Percentiles rank a stretch among this genome's conserved stretches.
These are phyloP conservation scores for Pichia membranifaciens DNA, from an alignment of 805 yeast species.

Conservation along the genomic window DNA sequence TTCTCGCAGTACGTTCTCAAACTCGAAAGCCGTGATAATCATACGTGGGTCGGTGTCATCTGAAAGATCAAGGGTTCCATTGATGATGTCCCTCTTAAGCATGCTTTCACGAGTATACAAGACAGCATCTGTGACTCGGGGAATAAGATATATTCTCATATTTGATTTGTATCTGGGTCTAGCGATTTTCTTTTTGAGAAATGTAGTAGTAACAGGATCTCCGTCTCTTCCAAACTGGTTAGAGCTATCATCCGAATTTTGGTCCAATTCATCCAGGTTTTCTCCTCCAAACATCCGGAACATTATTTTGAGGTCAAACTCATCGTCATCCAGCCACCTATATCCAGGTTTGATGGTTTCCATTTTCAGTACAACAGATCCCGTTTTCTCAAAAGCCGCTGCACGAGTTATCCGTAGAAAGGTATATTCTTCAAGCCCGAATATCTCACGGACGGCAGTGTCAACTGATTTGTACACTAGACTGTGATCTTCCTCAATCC, in stretches of 20 bases:
- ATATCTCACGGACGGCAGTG: constrained; percentile 40
- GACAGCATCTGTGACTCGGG: constrained; percentile 34
- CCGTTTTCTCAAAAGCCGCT: constrained; percentile 46
- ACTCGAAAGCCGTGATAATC: constrained; percentile 30
- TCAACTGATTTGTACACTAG: constrained; percentile 32
- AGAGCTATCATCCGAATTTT: background rate
- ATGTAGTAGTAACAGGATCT: constrained; percentile 42
- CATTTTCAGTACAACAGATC: constrained; percentile 45
- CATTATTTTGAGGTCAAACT: constrained; percentile 21
- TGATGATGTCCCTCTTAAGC: constrained; percentile 45
- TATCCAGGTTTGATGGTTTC: constrained; percentile 55
- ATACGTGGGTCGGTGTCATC: constrained; percentile 16
- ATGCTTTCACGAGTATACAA: constrained; percentile 45
- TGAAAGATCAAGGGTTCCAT: constrained; percentile 41
- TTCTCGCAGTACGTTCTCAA: constrained; percentile 13
- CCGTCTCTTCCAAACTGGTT: constrained; percentile 12
- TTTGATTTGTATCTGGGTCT: constrained; percentile 58
- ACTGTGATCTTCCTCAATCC: constrained; percentile 15
- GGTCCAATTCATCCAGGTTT: constrained; percentile 3
- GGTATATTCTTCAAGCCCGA: constrained; percentile 38
- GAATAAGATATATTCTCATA: constrained; percentile 56
- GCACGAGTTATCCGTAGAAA: constrained; percentile 49
- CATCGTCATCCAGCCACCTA: constrained; percentile 44
- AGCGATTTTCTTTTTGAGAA: constrained; percentile 52
- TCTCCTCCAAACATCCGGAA: constrained; percentile 3